Evolutionary conservation across 257 asterid genomes (phyloP).

Genomic region (Lithospermum erythrorhizon): DNA sequence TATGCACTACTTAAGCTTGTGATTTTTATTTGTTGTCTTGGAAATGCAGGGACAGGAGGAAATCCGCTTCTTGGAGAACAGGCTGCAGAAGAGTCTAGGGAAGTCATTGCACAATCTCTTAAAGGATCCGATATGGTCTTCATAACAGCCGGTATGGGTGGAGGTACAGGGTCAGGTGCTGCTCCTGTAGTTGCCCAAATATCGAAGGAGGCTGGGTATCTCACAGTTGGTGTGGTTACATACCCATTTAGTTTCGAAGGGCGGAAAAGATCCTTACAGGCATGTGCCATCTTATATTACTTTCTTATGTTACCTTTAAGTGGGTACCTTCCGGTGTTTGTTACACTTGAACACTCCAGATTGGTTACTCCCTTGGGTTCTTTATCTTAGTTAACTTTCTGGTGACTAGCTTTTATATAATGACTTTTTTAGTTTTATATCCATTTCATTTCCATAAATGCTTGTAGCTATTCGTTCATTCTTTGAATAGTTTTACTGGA

Average conservation of each 20-base stretch:
- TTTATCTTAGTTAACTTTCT: not conserved
- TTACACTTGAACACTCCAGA: not conserved
- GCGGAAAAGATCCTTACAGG: slow-evolving; percentile 88
- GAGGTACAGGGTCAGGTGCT: slow-evolving; percentile 99
- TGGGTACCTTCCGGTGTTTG: not conserved
- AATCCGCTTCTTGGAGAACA: slow-evolving; percentile 93
- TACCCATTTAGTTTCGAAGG: slow-evolving; percentile 98
- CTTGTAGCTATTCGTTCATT: not conserved
- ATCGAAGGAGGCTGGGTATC: slow-evolving; percentile 87
- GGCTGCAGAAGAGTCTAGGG: slow-evolving; percentile 98
- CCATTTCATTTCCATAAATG: not conserved
- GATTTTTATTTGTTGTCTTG: slow-evolving; percentile 1
- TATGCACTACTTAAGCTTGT: not conserved
- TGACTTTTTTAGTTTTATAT: no score
- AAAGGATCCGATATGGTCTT: slow-evolving; percentile 99
- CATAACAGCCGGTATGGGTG: slow-evolving; percentile 99
- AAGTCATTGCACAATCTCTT: slow-evolving; percentile 70
- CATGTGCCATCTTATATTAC: slow-evolving; percentile 22
- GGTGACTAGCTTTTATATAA: not conserved
- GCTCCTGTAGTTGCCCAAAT: slow-evolving; percentile 95
- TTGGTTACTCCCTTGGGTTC: not conserved
- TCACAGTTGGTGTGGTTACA: slow-evolving; percentile 96
- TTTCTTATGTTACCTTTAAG: not conserved
- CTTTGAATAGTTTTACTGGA: not conserved
- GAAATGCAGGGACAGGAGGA: slow-evolving; percentile 83